Evolutionary conservation across 2,329 filamentous ascomycete genomes (phyloP), one percentile per base, ranked within the genome.

Genomic region (Eutypella sp.): DNA sequence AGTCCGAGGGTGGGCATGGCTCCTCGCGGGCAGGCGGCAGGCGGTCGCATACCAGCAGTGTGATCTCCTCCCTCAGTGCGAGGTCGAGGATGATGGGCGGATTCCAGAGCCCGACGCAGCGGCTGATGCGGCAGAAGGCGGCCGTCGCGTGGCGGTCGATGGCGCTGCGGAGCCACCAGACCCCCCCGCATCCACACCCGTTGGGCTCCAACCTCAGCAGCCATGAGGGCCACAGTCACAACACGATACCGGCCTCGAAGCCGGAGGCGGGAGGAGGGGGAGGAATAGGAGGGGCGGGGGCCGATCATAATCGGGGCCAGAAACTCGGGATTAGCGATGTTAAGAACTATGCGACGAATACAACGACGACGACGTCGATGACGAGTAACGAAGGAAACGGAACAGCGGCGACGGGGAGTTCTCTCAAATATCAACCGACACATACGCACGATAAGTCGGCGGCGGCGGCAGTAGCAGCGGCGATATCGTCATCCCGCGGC

Each of bases 101-200:
- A 33, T 56, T 58, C 19, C 53, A 63, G 43, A 72, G 70, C 47
- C 69, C 71, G 19, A 66, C 68, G 1, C 61, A 73, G 52, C 59
- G 59, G 24, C 54, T 73, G 16, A 63, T 73, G 46, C 62, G 71
- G 23, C 60, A 65, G 46, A 72, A 72, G 50, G 71, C 68, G 2
- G 68, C 66, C 5, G 59, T 60, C 44, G 70, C 69, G 5, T 71
- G 68, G 68, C 62, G 57, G 16, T 64, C 62, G 25, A 61, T 66
- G 52, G 57, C 60, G 13, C 51, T 65, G 36, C 57, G 53, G 36
- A 53, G 56, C 16, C n/a, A n/a, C n/a, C n/a, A n/a, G n/a, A n/a
- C n/a, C n/a, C n/a, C n/a, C n/a, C n/a, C n/a, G n/a, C n/a, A n/a
- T n/a, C n/a, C n/a, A n/a, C n/a, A n/a, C n/a, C n/a, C n/a, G n/a